These are phyloP conservation scores for Penicillium waksmanii DNA, from an alignment of 495 filamentous ascomycete genomes.

Conservation along the genomic window DNA sequence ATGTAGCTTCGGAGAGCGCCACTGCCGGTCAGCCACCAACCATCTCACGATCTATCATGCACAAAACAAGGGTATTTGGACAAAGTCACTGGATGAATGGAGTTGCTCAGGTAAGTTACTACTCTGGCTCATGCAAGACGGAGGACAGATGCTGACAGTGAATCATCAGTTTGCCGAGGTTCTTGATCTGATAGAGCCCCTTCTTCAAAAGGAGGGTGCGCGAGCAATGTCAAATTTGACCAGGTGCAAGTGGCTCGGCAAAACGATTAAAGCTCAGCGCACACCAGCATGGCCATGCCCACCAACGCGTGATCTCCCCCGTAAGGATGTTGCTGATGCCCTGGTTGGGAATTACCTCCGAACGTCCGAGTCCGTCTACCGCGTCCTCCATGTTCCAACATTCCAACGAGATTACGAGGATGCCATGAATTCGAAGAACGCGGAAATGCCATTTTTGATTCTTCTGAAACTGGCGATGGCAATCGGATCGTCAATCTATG, in stretches of 20 bases:
- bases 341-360: constrained; percentile 45
- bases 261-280: constrained; percentile 47
- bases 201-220: constrained; percentile 41
- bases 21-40: constrained; percentile 24
- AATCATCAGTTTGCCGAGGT: constrained; percentile 41
- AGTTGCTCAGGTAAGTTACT: constrained; percentile 40
- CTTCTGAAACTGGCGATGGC: constrained; percentile 56
- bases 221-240: constrained; percentile 36
- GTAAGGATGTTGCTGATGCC: constrained; percentile 45
- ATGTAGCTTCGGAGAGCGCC: constrained; percentile 30
- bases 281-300: constrained; percentile 45
- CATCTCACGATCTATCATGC: constrained; percentile 45
- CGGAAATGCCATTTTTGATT: constrained; percentile 36
- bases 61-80: constrained; percentile 58
- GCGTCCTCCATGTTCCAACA: constrained; percentile 61
- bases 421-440: constrained; percentile 22
- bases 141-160: not conserved
- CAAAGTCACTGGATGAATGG: constrained; percentile 60
- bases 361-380: constrained; percentile 50
- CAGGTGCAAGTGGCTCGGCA: constrained; percentile 51
- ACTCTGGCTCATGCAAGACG: not conserved
- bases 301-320: constrained; percentile 41
- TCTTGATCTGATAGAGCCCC: constrained; percentile 40
- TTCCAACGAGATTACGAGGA: constrained; percentile 50
- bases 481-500: constrained; percentile 49